Conservation (phyloP, 202 grass and related monocot species). For the Carex sylvatica region DNA sequence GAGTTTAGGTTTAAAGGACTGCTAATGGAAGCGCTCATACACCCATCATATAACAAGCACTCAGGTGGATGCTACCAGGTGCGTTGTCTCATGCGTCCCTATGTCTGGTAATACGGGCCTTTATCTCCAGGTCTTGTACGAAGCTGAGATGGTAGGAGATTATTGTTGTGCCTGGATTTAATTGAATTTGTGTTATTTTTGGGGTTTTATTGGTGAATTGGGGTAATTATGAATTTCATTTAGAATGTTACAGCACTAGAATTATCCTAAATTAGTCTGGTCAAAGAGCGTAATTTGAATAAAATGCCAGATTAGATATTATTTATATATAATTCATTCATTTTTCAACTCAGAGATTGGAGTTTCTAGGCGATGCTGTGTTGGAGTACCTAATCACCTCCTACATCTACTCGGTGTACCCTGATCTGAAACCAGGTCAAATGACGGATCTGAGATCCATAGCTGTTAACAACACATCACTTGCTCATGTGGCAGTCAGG, state of each 20-base stretch:
- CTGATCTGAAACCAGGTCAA: constrained; percentile 86
- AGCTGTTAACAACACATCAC: constrained; percentile 63
- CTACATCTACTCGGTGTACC: constrained; percentile 79
- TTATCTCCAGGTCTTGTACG: neutral
- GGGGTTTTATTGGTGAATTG: neutral
- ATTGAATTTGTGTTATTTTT: neutral
- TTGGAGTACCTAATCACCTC: constrained; percentile 96
- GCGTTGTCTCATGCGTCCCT: neutral
- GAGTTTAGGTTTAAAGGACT: constrained; percentile 68
- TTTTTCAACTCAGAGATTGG: constrained; percentile 67
- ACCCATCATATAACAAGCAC: constrained; percentile 80
- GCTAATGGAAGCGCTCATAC: constrained; percentile 74
- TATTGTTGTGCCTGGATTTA: constrained; percentile 10
- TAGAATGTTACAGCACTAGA: neutral
- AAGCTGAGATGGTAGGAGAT: neutral
- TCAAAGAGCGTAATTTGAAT: neutral
- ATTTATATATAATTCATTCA: constrained; percentile 31
- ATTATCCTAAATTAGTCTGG: neutral
- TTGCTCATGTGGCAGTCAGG: constrained; percentile 63
- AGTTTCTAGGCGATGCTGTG: constrained; percentile 96
- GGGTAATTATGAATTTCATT: neutral
- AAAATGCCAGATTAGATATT: neutral
- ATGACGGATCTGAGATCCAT: constrained; percentile 90
- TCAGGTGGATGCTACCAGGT: constrained; percentile 96
- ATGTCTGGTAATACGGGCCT: neutral